Base-by-base conservation (phyloP, 805 yeast genomes). In the Yarrowia yakushimensis region DNA sequence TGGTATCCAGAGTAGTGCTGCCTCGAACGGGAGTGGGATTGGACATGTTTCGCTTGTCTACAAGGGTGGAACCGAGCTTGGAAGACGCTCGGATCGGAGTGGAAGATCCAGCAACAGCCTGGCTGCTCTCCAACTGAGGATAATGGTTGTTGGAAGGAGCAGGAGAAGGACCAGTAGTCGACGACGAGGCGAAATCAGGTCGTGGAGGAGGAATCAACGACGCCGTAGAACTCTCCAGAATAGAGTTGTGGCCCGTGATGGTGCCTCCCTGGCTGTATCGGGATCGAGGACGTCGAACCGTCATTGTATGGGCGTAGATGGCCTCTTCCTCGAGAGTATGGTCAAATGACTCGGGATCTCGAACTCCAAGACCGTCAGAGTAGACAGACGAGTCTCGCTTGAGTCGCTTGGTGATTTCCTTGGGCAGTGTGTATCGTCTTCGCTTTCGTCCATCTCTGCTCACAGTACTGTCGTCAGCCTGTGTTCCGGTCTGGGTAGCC, bases 381-480 rank as follows among this genome's bases (percentile, higher is more conserved):
- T 52, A 52, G n/a, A 52, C 59, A 7, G 59, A 52, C 13, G 59
- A 52, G 59, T 52, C 43, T 1, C 59, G 59, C 33, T 52, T 52
- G 18, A 52, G 43, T 5, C 59, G 59, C 25, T 52, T 52, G 31
- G 43, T 52, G 33, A 52, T 18, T 31, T 48, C 57, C 31, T n/a
- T 23, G 41, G 57, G 41, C 57, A 48, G 39, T 3, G 57, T 48
- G 22, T 22, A 25, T 3, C 43, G 42, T 18, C 59, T 30, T n/a
- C 59, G 59, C 20, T 52, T 52, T 10, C 59, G 59, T 15, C 48
- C 33, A 4, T 43, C 48, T 43, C 48, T 18, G 20, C 46, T 41
- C 8, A 20, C 2, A 4, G 27, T 39, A 17, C 27, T 39, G 10
- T 39, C 43, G 27, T 39, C 27, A 10, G 11, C 43, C 17, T 7